A percentile compares a stretch with the other conserved stretches of the same genome.
These are phyloP conservation scores for Lactarius evosmus DNA, from an alignment of 768 basidiomycete species.

Conservation along the genomic window DNA sequence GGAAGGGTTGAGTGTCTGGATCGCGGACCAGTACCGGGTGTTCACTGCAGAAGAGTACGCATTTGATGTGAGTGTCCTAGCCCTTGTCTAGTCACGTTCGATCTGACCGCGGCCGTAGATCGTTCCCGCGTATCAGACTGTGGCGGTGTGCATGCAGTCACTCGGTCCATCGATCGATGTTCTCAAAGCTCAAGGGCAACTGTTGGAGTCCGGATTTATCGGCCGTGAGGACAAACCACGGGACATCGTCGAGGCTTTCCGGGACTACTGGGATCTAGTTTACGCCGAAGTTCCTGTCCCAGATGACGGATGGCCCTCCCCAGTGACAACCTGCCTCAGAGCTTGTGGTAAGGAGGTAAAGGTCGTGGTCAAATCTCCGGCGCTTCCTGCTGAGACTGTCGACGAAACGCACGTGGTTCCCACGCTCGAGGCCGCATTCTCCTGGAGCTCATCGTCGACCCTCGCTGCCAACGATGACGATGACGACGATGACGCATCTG, in stretches of 20 bases:
- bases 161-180: slow-evolving; percentile 41
- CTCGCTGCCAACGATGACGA: slow-evolving; percentile 18
- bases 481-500: slow-evolving; percentile 23
- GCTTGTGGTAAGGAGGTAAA: slow-evolving; percentile 24
- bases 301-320: slow-evolving; percentile 51
- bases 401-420: neutral
- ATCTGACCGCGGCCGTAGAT: slow-evolving; percentile 42
- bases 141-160: slow-evolving; percentile 49
- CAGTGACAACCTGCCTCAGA: slow-evolving; percentile 40
- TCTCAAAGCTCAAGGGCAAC: slow-evolving; percentile 46
- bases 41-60: slow-evolving; percentile 54
- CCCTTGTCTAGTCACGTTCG: slow-evolving; percentile 6
- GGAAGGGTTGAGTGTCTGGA: slow-evolving; percentile 58
- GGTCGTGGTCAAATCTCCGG: slow-evolving; percentile 16
- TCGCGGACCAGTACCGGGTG: slow-evolving; percentile 53
- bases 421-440: slow-evolving; percentile 10
- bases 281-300: slow-evolving; percentile 45
- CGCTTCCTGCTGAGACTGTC: neutral
- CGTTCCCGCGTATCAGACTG: slow-evolving; percentile 59
- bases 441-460: slow-evolving; percentile 22
- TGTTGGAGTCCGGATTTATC: slow-evolving; percentile 58
- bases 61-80: slow-evolving; percentile 48
- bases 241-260: slow-evolving; percentile 49
- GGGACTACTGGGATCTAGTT: slow-evolving; percentile 56
- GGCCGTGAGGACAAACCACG: slow-evolving; percentile 48